phyloP scores from a whole-genome alignment of 768 basidiomycete genomes.

The Suillus paluster region DNA sequence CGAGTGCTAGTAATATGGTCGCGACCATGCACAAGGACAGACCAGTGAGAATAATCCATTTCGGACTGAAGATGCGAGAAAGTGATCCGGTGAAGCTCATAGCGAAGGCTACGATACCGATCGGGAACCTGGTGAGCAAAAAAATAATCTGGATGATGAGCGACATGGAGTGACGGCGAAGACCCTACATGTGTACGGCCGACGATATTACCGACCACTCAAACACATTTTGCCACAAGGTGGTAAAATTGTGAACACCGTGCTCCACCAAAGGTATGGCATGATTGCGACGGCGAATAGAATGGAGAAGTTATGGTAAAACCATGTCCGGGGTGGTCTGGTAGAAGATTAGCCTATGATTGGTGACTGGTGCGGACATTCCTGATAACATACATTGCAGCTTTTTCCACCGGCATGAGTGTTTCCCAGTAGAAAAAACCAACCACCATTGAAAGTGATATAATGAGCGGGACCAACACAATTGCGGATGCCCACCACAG shows the following conservation, averaged over 20 bases:
- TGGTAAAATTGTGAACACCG: conserved; percentile 37
- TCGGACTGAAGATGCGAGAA: conserved; percentile 41
- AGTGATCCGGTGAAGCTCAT: conserved; percentile 44
- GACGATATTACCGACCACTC: conserved; percentile 46
- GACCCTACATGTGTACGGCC: conserved; percentile 43
- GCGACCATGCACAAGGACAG: conserved; percentile 41
- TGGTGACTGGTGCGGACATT: not conserved
- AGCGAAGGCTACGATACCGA: conserved; percentile 44
- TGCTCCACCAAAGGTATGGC: conserved; percentile 48
- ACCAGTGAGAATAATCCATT: conserved; percentile 51
- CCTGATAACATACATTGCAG: conserved; percentile 43
- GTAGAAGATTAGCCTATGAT: not conserved
- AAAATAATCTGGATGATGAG: conserved; percentile 2
- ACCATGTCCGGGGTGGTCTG: conserved; percentile 50
- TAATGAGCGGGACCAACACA: conserved; percentile 50
- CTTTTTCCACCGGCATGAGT: conserved; percentile 40
- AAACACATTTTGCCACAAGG: conserved; percentile 46
- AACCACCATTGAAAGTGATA: conserved; percentile 44
- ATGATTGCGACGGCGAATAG: conserved; percentile 42
- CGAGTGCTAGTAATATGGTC: conserved; percentile 47
- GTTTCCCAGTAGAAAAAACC: conserved; percentile 59
- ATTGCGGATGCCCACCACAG: conserved; percentile 48
- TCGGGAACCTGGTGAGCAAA: conserved; percentile 40
- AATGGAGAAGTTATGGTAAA: conserved; percentile 44
- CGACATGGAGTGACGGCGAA: conserved; percentile 8